phyloP scores from a whole-genome alignment of 306 rosid genomes.

The Dryas octopetala region DNA sequence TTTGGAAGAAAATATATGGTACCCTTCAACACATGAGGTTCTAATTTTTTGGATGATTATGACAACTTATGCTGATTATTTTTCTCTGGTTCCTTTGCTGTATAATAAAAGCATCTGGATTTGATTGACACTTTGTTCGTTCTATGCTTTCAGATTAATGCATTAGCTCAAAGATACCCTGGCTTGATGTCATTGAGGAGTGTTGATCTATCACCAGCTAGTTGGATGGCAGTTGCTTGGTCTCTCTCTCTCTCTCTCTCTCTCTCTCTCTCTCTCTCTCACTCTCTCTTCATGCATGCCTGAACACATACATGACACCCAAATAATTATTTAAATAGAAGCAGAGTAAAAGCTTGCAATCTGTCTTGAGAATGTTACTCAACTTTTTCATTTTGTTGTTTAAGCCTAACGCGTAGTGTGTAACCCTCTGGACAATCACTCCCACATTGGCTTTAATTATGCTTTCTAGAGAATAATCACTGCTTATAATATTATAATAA shows the following conservation, averaged over 20 bases:
- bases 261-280: constrained; percentile 19
- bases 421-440: not conserved
- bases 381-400: not conserved
- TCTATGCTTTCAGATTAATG: constrained; percentile 56
- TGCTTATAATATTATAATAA: not conserved
- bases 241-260: constrained; percentile 33
- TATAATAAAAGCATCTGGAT: constrained; percentile 15
- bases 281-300: not conserved
- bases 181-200: constrained; percentile 88
- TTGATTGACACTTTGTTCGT: constrained; percentile 22
- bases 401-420: not conserved
- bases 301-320: not conserved
- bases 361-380: not conserved
- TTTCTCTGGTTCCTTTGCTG: not conserved
- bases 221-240: constrained; percentile 99
- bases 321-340: not conserved
- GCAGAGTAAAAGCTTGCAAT: not conserved
- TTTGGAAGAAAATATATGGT: constrained; percentile 5
- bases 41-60: constrained; percentile 19
- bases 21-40: constrained; percentile 21
- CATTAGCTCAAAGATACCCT: constrained; percentile 74
- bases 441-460: not conserved
- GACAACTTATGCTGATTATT: constrained; percentile 6
- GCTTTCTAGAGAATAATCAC: not conserved
- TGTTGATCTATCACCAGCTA: constrained; percentile 97